These are phyloP conservation scores for Massospora cicadina DNA, from an alignment of 371 early-diverging fungal genomes.

Conservation along the genomic window DNA sequence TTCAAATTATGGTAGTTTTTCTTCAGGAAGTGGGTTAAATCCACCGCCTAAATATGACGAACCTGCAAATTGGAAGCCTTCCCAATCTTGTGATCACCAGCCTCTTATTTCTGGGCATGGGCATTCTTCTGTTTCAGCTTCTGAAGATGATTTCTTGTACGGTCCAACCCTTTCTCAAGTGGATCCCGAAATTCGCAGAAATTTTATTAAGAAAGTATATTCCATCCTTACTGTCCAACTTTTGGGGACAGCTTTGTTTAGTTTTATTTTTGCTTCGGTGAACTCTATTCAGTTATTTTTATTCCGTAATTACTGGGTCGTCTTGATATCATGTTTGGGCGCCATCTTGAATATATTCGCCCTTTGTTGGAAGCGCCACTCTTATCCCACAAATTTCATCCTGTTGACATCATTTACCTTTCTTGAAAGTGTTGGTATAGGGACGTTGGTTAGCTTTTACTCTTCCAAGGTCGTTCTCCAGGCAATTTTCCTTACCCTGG, in stretches of 20 bases:
- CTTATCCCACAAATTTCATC: conserved; percentile 40
- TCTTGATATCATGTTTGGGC: conserved; percentile 22
- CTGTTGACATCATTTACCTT: conserved; percentile 46
- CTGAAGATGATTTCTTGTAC: conserved; percentile 34
- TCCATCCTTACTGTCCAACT: conserved; percentile 50
- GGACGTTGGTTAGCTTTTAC: conserved; percentile 36
- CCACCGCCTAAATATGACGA: background rate
- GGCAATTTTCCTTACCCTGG: conserved; percentile 50
- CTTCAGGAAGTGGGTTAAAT: background rate
- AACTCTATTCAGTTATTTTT: conserved; percentile 13
- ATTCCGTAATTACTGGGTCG: conserved; percentile 20
- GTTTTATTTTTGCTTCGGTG: conserved; percentile 38
- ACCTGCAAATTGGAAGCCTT: background rate
- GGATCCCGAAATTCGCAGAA: conserved; percentile 33
- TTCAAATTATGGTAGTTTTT: too few relatives aligned
- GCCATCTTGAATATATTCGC: conserved; percentile 31
- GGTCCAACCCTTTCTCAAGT: conserved; percentile 31
- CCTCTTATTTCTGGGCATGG: background rate
- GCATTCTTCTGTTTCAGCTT: background rate
- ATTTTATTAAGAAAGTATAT: conserved; percentile 65
- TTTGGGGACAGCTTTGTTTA: conserved; percentile 31
- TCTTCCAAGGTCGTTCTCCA: conserved; percentile 39
- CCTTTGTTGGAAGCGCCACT: conserved; percentile 36
- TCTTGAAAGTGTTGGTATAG: conserved; percentile 42
- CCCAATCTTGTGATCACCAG: background rate